Evolutionary conservation across 306 rosid genomes (phyloP).

Genomic region (Lablab purpureus): DNA sequence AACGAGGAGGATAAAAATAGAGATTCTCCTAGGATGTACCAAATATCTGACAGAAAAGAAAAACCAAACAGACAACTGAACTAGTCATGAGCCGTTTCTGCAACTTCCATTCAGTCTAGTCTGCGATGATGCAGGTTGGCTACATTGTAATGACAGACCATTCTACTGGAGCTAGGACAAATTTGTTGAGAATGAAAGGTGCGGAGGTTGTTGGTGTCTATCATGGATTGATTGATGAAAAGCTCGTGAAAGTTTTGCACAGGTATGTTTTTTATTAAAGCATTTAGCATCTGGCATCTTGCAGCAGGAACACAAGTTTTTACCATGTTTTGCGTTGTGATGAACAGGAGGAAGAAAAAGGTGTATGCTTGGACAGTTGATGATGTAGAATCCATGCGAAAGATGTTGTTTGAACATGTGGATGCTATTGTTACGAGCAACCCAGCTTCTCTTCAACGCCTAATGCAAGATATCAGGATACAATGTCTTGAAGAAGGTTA

Average conservation of each 20-base stretch:
- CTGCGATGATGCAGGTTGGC: slow-evolving; percentile 70
- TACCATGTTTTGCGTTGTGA: slow-evolving; percentile 31
- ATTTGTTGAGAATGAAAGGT: slow-evolving; percentile 79
- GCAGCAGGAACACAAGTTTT: slow-evolving; percentile 4
- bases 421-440: slow-evolving; percentile 88
- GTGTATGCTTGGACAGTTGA: slow-evolving; percentile 95
- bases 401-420: slow-evolving; percentile 69
- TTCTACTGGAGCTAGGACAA: slow-evolving; percentile 66
- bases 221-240: slow-evolving; percentile 85
- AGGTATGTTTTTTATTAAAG: slow-evolving; percentile 57
- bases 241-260: slow-evolving; percentile 69
- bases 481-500: slow-evolving; percentile 85
- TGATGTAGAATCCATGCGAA: slow-evolving; percentile 74
- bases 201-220: slow-evolving; percentile 87
- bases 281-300: slow-evolving; percentile 6
- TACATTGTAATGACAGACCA: slow-evolving; percentile 87
- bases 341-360: slow-evolving; percentile 75
- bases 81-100: no score
- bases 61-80: neutral
- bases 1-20: neutral
- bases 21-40: neutral
- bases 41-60: neutral
- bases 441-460: slow-evolving; percentile 72
- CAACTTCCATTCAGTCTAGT: slow-evolving; percentile 21
- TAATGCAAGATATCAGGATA: slow-evolving; percentile 74